Conservation (phyloP, 352 stramenopile species). For the Phytophthora capsici region DNA sequence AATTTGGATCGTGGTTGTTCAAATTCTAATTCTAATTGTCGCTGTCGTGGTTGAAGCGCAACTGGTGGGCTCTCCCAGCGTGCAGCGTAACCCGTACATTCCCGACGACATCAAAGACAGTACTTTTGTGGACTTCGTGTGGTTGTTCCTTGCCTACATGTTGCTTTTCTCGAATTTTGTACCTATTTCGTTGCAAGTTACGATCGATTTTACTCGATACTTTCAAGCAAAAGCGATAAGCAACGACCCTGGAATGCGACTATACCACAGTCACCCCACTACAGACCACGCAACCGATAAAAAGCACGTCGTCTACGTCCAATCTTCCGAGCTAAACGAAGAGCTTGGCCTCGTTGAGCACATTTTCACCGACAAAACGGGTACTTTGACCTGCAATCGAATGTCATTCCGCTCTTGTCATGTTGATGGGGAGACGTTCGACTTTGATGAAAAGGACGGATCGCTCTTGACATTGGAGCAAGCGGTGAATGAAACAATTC, state of each 20-base stretch:
- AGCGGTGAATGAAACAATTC: conserved; percentile 11
- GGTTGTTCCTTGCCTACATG: conserved; percentile 85
- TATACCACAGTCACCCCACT: conserved; percentile 29
- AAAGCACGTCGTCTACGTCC: conserved; percentile 66
- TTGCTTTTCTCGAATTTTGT: conserved; percentile 93
- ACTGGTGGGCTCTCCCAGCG: conserved; percentile 32
- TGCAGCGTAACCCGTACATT: conserved; percentile 54
- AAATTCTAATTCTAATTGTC: conserved; percentile 60
- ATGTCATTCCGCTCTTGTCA: conserved; percentile 95
- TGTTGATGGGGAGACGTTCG: conserved; percentile 79
- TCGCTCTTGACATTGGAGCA: conserved; percentile 36
- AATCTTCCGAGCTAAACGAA: conserved; percentile 90
- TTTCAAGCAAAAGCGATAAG: conserved; percentile 82
- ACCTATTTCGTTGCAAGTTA: conserved; percentile 93
- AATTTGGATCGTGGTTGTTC: conserved; percentile 73
- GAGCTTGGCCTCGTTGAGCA: conserved; percentile 96
- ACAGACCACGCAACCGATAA: conserved; percentile 22
- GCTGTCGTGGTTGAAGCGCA: conserved; percentile 56
- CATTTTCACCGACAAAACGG: conserved; percentile 96
- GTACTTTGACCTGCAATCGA: conserved; percentile 92
- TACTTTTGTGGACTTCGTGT: conserved; percentile 46
- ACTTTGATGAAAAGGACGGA: conserved; percentile 41
- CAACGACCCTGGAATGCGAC: conserved; percentile 70
- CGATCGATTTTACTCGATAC: conserved; percentile 85
- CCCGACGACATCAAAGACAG: conserved; percentile 44